These are phyloP conservation scores for Exsudoporus frostii DNA, from an alignment of 768 basidiomycete genomes.

Conservation along the genomic window DNA sequence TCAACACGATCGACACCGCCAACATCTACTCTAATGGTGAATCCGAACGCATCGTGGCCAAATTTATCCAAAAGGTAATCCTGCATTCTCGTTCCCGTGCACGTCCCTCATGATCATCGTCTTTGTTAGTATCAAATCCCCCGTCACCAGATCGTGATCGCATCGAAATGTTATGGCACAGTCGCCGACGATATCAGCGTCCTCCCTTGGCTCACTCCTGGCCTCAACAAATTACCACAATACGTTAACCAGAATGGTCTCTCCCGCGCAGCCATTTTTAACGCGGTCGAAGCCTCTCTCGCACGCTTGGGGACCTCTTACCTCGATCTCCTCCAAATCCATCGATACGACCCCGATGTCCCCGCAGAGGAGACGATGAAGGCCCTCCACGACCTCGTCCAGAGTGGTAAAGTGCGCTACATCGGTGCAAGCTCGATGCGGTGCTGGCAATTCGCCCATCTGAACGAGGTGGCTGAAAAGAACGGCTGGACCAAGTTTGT, in stretches of 20 bases:
- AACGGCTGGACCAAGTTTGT: constrained; percentile 53
- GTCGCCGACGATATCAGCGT: constrained; percentile 8
- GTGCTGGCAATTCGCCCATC: constrained; percentile 42
- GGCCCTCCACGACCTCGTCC: constrained; percentile 48
- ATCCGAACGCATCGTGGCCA: constrained; percentile 37
- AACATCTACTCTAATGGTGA: constrained; percentile 36
- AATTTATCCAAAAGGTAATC: constrained; percentile 35
- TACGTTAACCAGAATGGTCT: constrained; percentile 35
- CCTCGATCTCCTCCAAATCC: constrained; percentile 44
- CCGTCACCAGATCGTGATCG: constrained; percentile 31
- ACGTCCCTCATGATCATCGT: not conserved
- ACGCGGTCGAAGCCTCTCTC: constrained; percentile 37
- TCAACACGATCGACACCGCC: constrained; percentile 41
- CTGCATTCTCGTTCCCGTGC: not conserved
- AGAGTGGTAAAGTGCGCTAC: constrained; percentile 48
- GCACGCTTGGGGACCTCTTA: constrained; percentile 35
- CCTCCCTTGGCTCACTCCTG: not conserved
- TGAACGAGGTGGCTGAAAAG: constrained; percentile 44
- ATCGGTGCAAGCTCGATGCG: constrained; percentile 48
- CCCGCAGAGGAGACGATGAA: constrained; percentile 48
- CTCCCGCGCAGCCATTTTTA: constrained; percentile 38
- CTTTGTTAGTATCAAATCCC: constrained; percentile 30
- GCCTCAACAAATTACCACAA: constrained; percentile 1
- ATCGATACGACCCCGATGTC: constrained; percentile 37
- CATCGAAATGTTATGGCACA: constrained; percentile 26